Base-by-base conservation (phyloP, 164 flowering plant genomes). In the Echeveria elegans region DNA sequence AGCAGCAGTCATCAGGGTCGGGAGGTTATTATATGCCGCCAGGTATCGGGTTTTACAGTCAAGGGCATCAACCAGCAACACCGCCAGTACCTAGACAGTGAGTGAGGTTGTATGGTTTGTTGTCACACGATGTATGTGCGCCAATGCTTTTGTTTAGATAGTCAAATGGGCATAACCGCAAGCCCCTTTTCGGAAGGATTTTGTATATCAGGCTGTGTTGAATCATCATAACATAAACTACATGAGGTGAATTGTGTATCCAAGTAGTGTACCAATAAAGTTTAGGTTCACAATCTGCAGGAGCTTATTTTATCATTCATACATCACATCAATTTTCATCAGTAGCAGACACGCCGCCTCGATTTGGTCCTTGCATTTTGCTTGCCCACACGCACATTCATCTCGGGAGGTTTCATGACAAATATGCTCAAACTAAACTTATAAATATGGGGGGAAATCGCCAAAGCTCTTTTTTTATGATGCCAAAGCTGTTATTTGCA, bases 41-140 rank as follows among this genome's bases (percentile, higher is more conserved):
- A 6, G 88, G 89, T 29, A 73, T 85, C 21, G 89, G 87, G 7
- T 87, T 87, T 72, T 88, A 88, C 70, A 86, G 86, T 73, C 90
- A 80, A 70, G 72, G 69, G 59, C 85, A 77, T 72, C 90, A 81
- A 70, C 68, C 84, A 32, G 26, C 66, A 5, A n/a, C 66, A 56
- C 61, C 61, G 1, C 19, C 61, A 2, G 7, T 56, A 32, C 61
- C 61, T 32, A 56, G 61, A 15, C 61, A 56, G 14, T 56, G 7
- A 56, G 14, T 56, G 7, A 56, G 61, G 19, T 56, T 56, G 32
- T 15, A 32, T 56, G 18, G 0, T 52, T 21, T 52, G 14, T 21
- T 52, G 14, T 23, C 32, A 14, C 5, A 11, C 12, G 61, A 50
- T 50, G 26, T 28, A 56, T 56, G 61, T 19, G 14, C 1, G 31